These are phyloP conservation scores for Moniliella sp. DNA, from an alignment of 1,284 basidiomycete species.

Conservation along the genomic window DNA sequence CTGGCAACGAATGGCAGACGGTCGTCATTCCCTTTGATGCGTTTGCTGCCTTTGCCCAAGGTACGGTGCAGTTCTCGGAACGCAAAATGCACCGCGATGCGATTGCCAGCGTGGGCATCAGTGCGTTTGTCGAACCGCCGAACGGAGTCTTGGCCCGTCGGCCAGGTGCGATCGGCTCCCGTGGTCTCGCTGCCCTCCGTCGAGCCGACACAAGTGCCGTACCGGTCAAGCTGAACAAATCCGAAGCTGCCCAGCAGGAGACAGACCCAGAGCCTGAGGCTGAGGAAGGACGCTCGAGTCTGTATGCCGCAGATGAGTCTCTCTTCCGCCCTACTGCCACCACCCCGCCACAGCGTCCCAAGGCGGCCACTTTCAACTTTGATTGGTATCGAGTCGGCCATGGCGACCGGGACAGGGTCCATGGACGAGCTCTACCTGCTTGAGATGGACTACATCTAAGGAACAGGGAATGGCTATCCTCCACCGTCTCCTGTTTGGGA, in stretches of 20 bases:
- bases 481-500: too few relatives aligned
- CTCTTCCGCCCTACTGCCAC: conserved; percentile 1
- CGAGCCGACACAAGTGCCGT: conserved; percentile 1
- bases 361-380: conserved; percentile 29
- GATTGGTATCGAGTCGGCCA: conserved; percentile 35
- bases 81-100: conserved; percentile 54
- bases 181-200: conserved; percentile 2
- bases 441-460: too few relatives aligned
- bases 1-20: conserved; percentile 57
- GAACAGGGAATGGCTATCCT: too few relatives aligned
- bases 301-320: conserved; percentile 1
- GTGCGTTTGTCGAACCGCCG: conserved; percentile 32
- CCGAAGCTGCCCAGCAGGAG: conserved; percentile 1
- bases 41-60: conserved; percentile 63
- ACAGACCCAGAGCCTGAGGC: background rate
- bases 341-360: conserved; percentile 5
- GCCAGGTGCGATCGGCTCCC: conserved; percentile 3
- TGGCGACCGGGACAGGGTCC: too few relatives aligned
- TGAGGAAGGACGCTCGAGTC: conserved; percentile 1
- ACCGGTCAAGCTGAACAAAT: conserved; percentile 4
- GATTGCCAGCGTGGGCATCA: conserved; percentile 59
- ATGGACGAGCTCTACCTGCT: too few relatives aligned
- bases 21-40: conserved; percentile 58
- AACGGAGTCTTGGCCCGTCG: conserved; percentile 6
- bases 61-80: conserved; percentile 46